These are phyloP conservation scores for Poa annua DNA, from an alignment of 176 grass and related monocot genomes.

Conservation along the genomic window DNA sequence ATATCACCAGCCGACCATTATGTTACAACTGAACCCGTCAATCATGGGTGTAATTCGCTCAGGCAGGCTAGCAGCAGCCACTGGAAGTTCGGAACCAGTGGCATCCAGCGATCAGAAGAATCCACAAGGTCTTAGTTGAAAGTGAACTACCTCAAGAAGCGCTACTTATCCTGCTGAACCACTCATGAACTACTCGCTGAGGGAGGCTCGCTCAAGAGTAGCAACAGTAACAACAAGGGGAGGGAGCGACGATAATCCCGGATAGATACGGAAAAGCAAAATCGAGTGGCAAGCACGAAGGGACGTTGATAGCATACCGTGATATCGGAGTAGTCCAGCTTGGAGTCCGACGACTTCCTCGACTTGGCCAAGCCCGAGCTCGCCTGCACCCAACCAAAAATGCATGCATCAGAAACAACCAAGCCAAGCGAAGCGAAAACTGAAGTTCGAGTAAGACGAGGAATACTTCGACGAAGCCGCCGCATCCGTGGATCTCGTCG, in stretches of 20 bases:
- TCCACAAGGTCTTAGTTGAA: background rate
- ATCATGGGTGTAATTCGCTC: background rate
- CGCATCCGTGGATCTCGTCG: constrained; percentile 89
- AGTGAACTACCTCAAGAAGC: constrained; percentile 21
- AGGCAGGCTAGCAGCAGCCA: background rate
- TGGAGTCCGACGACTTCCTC: constrained; percentile 72
- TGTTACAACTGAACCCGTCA: constrained; percentile 17
- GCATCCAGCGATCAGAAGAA: background rate
- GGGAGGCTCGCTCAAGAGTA: constrained; percentile 16
- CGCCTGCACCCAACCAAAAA: constrained; percentile 51
- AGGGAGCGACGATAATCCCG: background rate
- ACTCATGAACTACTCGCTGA: background rate
- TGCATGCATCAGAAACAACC: constrained; percentile 18
- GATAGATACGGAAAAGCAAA: background rate
- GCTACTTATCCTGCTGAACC: background rate
- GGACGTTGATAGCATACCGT: constrained; percentile 52
- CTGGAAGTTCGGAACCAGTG: background rate
- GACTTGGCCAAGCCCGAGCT: constrained; percentile 75
- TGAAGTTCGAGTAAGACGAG: constrained; percentile 18
- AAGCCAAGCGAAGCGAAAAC: constrained; percentile 16
- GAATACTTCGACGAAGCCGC: constrained; percentile 86
- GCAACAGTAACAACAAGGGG: background rate
- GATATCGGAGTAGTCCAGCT: constrained; percentile 91
- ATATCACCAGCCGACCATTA: constrained; percentile 1
- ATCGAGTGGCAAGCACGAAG: background rate